These are phyloP conservation scores for Microbotryum lychnidis-dioicae DNA, from an alignment of 1,284 basidiomycete species.

Conservation along the genomic window DNA sequence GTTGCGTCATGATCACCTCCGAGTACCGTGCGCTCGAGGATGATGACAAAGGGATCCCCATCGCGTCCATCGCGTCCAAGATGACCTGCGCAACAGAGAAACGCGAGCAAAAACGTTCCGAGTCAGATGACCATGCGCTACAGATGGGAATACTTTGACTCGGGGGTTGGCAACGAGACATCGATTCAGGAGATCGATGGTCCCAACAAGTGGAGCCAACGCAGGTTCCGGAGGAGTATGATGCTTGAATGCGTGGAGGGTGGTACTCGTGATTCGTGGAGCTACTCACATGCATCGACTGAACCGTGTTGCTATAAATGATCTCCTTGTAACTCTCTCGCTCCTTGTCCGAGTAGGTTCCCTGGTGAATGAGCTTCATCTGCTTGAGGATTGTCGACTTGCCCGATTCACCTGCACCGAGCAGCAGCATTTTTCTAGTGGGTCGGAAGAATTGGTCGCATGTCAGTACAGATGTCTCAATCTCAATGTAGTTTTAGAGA, in stretches of 20 bases:
- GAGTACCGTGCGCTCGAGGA: conserved; percentile 44
- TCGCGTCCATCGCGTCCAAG: conserved; percentile 77
- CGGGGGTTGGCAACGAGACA: no score
- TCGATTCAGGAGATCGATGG: no score
- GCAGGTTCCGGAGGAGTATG: neutral
- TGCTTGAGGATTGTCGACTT: conserved; percentile 83
- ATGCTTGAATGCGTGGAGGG: no score
- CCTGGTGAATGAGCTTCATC: conserved; percentile 85
- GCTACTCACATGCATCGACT: conserved; percentile 35
- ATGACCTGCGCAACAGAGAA: conserved; percentile 51
- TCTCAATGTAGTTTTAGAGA: no score
- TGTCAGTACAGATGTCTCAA: neutral
- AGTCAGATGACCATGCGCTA: no score
- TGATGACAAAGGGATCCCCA: conserved; percentile 57
- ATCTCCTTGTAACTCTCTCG: conserved; percentile 95
- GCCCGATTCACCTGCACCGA: conserved; percentile 88
- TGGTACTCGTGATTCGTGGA: no score
- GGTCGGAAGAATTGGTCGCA: neutral
- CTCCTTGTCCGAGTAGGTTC: conserved; percentile 79
- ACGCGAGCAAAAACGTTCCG: neutral
- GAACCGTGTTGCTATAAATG: conserved; percentile 80
- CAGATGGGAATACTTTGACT: no score
- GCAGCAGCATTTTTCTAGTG: conserved; percentile 56
- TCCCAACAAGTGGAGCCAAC: neutral
- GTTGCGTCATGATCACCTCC: conserved; percentile 67